Percentiles rank a stretch among this genome's conserved stretches.
Evolutionary conservation across 148 eudicot species (phyloP).

Genomic region (Rhododendron vialii): DNA sequence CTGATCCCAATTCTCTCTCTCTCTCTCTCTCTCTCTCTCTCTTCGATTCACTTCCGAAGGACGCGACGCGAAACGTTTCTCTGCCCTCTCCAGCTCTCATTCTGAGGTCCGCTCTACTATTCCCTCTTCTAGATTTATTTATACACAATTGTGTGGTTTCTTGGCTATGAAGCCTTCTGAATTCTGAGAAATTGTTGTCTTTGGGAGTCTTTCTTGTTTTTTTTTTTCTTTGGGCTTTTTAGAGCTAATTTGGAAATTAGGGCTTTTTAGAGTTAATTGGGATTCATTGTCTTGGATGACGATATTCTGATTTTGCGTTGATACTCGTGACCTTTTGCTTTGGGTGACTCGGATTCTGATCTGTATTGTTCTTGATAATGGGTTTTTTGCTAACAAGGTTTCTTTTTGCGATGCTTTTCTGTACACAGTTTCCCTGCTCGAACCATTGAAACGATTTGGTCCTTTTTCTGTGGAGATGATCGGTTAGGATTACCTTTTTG

Average conservation of each 20-base stretch:
- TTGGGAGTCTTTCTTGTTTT: not conserved
- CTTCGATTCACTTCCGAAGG: not conserved
- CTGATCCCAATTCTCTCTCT: not conserved
- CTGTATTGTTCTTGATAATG: not conserved
- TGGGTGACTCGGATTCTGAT: not conserved
- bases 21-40: not conserved
- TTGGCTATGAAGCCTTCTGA: not conserved
- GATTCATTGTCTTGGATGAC: not conserved
- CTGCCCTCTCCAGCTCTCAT: not conserved
- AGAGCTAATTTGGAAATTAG: conserved; percentile 4
- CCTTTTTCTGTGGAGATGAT: not conserved
- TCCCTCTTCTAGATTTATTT: no score
- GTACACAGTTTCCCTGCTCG: not conserved
- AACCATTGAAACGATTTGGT: not conserved
- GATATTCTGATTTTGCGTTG: not conserved
- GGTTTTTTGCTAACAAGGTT: not conserved
- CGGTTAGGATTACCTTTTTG: not conserved
- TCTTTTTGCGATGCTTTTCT: conserved; percentile 5
- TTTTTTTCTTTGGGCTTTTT: not conserved
- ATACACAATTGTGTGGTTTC: not conserved
- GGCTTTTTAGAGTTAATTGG: conserved; percentile 1
- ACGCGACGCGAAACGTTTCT: not conserved
- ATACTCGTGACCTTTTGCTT: no score
- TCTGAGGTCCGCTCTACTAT: conserved; percentile 1
- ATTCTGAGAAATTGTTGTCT: not conserved